Evolutionary conservation across 1,139 yeast species (phyloP).

Genomic region (Candida sojae): DNA sequence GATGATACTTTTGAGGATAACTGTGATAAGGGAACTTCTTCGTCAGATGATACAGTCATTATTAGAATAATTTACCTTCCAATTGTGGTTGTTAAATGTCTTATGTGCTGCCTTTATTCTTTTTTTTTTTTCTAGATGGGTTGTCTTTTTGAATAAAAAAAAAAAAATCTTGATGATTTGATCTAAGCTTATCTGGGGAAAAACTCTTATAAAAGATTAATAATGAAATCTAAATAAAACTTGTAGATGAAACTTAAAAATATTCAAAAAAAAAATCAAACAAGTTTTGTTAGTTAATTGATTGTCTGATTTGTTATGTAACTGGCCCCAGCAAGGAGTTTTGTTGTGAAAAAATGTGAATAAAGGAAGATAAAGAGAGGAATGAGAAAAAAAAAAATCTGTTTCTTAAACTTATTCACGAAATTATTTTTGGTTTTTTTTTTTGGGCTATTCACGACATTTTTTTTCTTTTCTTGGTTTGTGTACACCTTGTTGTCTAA

Average conservation of each 20-base stretch:
- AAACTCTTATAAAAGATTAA: too few relatives aligned
- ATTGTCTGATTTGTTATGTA: not conserved
- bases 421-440: not conserved
- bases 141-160: too few relatives aligned
- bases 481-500: too few relatives aligned
- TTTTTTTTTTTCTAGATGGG: too few relatives aligned
- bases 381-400: not conserved
- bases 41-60: slow-evolving; percentile 12
- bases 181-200: too few relatives aligned
- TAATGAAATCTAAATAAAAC: too few relatives aligned
- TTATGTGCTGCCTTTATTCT: not conserved
- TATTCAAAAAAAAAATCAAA: too few relatives aligned
- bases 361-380: not conserved
- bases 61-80: slow-evolving; percentile 2
- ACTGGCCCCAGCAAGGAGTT: not conserved
- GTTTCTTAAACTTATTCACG: not conserved
- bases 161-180: too few relatives aligned
- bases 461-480: not conserved
- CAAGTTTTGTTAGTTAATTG: too few relatives aligned
- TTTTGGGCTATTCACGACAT: not conserved
- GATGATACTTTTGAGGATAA: slow-evolving; percentile 7
- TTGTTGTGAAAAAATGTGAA: not conserved
- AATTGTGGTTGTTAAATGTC: not conserved
- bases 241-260: too few relatives aligned
- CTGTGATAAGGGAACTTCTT: slow-evolving; percentile 14